Evolutionary conservation across 1,139 yeast genomes (phyloP).

Genomic region (Hyphopichia burtonii): DNA sequence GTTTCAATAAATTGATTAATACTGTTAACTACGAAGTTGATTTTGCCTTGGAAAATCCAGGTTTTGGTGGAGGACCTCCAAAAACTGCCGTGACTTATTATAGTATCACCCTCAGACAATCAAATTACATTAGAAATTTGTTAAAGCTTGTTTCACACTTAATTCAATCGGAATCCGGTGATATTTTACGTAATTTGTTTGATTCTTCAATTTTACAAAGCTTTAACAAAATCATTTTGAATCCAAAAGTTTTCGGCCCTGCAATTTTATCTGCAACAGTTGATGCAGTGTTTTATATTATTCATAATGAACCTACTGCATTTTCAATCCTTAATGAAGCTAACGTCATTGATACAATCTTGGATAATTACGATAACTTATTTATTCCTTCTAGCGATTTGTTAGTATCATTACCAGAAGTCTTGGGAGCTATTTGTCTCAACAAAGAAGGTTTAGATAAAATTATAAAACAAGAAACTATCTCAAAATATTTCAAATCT

Average conservation of each 20-base stretch:
- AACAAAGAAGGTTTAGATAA: slow-evolving; percentile 69
- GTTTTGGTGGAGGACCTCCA: slow-evolving; percentile 53
- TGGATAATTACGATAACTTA: slow-evolving; percentile 53
- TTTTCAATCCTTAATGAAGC: slow-evolving; percentile 80
- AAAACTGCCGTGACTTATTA: slow-evolving; percentile 54
- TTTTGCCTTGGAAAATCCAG: slow-evolving; percentile 58
- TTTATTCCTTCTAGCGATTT: slow-evolving; percentile 60
- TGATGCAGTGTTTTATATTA: slow-evolving; percentile 67
- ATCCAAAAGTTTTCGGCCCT: slow-evolving; percentile 68
- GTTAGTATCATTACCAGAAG: slow-evolving; percentile 65
- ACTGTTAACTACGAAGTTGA: slow-evolving; percentile 68
- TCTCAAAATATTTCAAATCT: slow-evolving; percentile 50
- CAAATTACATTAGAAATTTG: slow-evolving; percentile 53
- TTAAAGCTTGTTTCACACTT: slow-evolving; percentile 65
- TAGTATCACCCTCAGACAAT: slow-evolving; percentile 62
- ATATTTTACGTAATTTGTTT: slow-evolving; percentile 77
- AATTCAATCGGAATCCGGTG: slow-evolving; percentile 75
- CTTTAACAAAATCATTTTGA: slow-evolving; percentile 56
- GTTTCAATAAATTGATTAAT: slow-evolving; percentile 61
- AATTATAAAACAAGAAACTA: slow-evolving; percentile 47
- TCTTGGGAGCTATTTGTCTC: slow-evolving; percentile 80
- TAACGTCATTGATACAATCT: slow-evolving; percentile 62
- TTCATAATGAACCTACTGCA: slow-evolving; percentile 92
- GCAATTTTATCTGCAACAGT: slow-evolving; percentile 63
- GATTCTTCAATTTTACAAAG: slow-evolving; percentile 75